Base-by-base conservation (phyloP, 441 rosid genomes). In the Populus hybrid region DNA sequence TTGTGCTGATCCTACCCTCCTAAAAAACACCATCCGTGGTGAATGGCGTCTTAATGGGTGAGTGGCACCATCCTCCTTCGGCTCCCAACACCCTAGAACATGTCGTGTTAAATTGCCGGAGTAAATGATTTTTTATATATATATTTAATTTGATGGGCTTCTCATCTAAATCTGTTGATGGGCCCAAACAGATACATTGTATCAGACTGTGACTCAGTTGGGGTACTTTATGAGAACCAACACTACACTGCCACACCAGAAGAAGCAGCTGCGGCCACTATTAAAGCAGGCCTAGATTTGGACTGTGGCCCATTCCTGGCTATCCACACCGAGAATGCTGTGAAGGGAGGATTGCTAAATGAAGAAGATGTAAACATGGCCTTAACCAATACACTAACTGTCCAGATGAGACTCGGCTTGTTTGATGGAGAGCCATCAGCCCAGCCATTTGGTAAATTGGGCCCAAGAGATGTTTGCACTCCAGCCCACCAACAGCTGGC, bases 331-430 rank as follows among this genome's bases (percentile, higher is more conserved):
- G 92, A 89, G 78, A 84, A 77, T 38, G 99, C 99, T 1, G 72
- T 95, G 28, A 84, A 74, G 50, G 31, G 70, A 63, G 90, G 92
- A 9, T 71, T 90, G 28, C 35, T 94, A 67, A 80, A 20, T 6
- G 95, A 89, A 78, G 87, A 88, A 8, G 90, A 95, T 26, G 77
- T 95, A 2, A 84, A 92, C 76, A 76, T 72, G 65, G 97, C 98
- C 26, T 81, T 94, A 56, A 56, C 72, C 29, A 91, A 94, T 78
- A 90, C 93, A 1, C 65, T 92, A 11, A 84, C 92, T 2, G 97
- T 94, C 71, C 98, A 92, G 75, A 95, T 95, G 97, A 90, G 99
- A 81, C 84, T 95, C 5, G 99, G 98, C 3, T 89, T 92, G 97
- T 94, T 90, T 56, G 98, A 95, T 24, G 99, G 99, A 0, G 90